Base-by-base conservation (phyloP, 768 basidiomycete genomes). In the Cyclocybe cylindracea region DNA sequence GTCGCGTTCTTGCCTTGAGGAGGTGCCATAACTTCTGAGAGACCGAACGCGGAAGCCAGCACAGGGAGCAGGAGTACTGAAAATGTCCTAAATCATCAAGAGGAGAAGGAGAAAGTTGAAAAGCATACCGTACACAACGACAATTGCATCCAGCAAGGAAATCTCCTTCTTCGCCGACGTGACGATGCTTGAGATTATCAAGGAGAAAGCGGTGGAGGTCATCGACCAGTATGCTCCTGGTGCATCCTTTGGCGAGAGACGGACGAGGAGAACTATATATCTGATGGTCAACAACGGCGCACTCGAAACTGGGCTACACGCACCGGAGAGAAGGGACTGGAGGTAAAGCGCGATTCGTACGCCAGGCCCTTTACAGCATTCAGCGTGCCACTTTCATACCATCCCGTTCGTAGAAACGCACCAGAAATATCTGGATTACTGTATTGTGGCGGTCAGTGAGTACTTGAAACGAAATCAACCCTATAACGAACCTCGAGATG, bases 211-310 rank as follows among this genome's bases (percentile, higher is more conserved):
- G 3, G 61, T 65, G 24, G 61, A 62, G 19, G 61, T 65, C 64
- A 65, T 65, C 7, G 61, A 59, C 64, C 64, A 65, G 44, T 65
- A 65, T 6, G 64, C 64, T 9, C 61, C 57, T 9, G 64, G 61
- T 39, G 61, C 64, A 59, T 65, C 64, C 19, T 52, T 46, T 29
- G 64, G 64, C 6, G 64, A 65, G 33, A 58, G 59, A 11, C 64
- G 58, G 10, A 65, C 58, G 10, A 65, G 55, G 19, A 65, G 51
- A n/a, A 65, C 61, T 65, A 31, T 19, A 18, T 29, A 29, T 24
- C 18, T 39, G 29, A 38, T 35, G 24, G 11, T 14, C 8, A 13
- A 31, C 10, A 34, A 33, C 33, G n/a, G 44, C 33, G 38, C 13
- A 32, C 34, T 29, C 10, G 2, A 16, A 14, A 38, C 37, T 24